These are phyloP conservation scores for Pisolithus thermaeus DNA, from an alignment of 1,284 basidiomycete species.

Conservation along the genomic window DNA sequence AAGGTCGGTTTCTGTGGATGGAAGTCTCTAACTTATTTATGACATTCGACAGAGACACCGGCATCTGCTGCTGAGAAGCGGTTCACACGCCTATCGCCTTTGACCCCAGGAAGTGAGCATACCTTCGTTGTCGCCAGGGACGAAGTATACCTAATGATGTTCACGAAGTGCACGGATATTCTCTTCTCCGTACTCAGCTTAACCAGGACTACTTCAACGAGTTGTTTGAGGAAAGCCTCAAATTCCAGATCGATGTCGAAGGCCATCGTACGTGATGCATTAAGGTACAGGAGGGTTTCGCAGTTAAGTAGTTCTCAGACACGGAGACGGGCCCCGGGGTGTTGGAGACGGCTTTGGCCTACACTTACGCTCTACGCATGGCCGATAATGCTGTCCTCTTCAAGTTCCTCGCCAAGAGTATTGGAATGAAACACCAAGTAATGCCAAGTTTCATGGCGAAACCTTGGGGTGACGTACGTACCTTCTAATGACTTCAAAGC, in stretches of 20 bases:
- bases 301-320: conserved; percentile 43
- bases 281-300: neutral
- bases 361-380: conserved; percentile 80
- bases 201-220: conserved; percentile 90
- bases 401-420: conserved; percentile 89
- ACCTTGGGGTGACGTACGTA: conserved; percentile 82
- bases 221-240: conserved; percentile 72
- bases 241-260: conserved; percentile 83
- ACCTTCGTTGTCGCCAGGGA: neutral
- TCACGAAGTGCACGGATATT: conserved; percentile 84
- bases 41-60: conserved; percentile 61
- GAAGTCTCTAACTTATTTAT: neutral
- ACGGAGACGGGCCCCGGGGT: conserved; percentile 96
- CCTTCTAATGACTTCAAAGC: neutral
- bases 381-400: conserved; percentile 93
- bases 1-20: conserved; percentile 43
- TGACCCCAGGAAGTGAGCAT: conserved; percentile 86
- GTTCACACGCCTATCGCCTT: conserved; percentile 68
- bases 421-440: conserved; percentile 85
- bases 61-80: conserved; percentile 72
- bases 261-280: conserved; percentile 69
- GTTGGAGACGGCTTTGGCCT: conserved; percentile 90
- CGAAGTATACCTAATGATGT: conserved; percentile 3
- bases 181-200: conserved; percentile 79
- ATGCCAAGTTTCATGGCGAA: conserved; percentile 98